Conservation (phyloP, 1,139 yeast species). For the Saccharomyces hybrid region DNA sequence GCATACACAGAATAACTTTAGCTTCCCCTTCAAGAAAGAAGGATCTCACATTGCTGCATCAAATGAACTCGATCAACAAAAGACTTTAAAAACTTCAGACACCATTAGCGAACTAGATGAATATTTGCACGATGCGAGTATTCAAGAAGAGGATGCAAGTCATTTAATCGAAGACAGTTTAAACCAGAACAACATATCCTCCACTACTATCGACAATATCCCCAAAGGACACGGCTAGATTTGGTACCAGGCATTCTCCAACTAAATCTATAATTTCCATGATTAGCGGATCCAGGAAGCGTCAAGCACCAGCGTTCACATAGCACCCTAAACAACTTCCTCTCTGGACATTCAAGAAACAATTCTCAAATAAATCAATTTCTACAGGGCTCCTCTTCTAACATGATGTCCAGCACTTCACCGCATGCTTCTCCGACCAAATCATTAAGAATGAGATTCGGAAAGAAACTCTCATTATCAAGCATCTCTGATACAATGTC, state of each 20-base stretch:
- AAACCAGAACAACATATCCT: constrained; percentile 18
- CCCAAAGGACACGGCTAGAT: constrained; percentile 11
- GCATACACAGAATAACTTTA: constrained; percentile 9
- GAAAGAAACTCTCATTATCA: constrained; percentile 29
- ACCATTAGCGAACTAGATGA: constrained; percentile 26
- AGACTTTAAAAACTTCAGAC: constrained; percentile 11
- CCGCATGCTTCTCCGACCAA: constrained; percentile 28
- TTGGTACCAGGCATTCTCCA: constrained; percentile 26
- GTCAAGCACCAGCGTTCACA: constrained; percentile 16
- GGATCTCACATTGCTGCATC: not conserved
- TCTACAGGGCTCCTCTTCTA: not conserved
- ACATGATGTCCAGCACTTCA: constrained; percentile 8
- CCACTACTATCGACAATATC: constrained; percentile 10
- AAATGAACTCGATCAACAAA: constrained; percentile 1
- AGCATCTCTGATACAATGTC: constrained; percentile 22
- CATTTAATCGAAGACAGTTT: constrained; percentile 21
- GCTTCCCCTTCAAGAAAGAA: constrained; percentile 13
- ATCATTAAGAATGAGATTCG: constrained; percentile 21
- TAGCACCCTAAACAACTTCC: constrained; percentile 9
- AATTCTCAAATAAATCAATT: constrained; percentile 16
- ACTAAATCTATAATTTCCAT: constrained; percentile 29
- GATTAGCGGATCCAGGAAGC: constrained; percentile 19
- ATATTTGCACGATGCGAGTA: constrained; percentile 17
- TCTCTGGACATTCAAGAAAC: constrained; percentile 14
- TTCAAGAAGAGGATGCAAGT: constrained; percentile 11